Conservation (phyloP, 2,329 filamentous ascomycete genomes). For the Alternaria triticina region DNA sequence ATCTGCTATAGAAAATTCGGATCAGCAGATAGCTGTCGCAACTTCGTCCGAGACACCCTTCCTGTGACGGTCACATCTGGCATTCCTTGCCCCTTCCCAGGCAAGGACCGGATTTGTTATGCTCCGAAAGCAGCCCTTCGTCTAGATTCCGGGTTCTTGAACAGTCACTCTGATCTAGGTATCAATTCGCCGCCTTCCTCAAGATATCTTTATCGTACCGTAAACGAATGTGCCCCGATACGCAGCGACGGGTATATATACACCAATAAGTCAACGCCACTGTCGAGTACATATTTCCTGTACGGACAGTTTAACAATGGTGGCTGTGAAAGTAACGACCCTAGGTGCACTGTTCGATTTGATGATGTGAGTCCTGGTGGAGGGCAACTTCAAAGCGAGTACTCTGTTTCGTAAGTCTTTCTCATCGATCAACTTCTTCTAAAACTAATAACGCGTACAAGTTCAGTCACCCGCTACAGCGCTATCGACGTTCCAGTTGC, state of each 20-base stretch:
- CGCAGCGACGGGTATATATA: slow-evolving; percentile 16
- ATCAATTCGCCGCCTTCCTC: slow-evolving; percentile 28
- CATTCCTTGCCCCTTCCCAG: not conserved
- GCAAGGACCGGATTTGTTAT: not conserved
- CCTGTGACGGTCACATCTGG: not conserved
- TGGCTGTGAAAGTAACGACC: not conserved
- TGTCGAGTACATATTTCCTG: not conserved
- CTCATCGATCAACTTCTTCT: not conserved
- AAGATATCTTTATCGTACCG: slow-evolving; percentile 26
- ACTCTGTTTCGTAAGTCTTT: not conserved
- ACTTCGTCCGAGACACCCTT: not conserved
- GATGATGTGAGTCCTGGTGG: no score
- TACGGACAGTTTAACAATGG: not conserved
- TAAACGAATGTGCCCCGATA: slow-evolving; percentile 31
- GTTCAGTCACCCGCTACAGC: not conserved
- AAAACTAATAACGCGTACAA: not conserved
- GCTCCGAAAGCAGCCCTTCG: slow-evolving; percentile 13
- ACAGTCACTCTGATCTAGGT: slow-evolving; percentile 30
- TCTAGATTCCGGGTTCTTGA: slow-evolving; percentile 30
- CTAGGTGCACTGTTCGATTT: not conserved
- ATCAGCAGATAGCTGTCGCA: not conserved
- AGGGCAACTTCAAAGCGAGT: no score
- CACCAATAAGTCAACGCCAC: not conserved
- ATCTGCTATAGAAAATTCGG: slow-evolving; percentile 20
- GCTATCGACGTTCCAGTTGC: no score